These are phyloP conservation scores for Boletus pseudopeckii DNA, from an alignment of 768 basidiomycete genomes.

Conservation along the genomic window DNA sequence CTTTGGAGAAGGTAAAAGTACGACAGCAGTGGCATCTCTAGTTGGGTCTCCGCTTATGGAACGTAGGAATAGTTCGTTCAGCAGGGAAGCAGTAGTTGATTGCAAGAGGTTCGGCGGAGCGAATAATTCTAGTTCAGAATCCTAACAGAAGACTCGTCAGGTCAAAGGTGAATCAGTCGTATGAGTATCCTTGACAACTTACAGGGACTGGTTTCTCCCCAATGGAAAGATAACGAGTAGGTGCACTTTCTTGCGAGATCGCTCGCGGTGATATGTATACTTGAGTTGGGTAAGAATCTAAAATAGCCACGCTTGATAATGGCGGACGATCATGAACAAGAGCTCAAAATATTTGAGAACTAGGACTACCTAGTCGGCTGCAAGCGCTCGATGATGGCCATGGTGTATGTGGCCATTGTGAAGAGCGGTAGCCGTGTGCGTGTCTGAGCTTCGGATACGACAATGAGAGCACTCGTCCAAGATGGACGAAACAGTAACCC, in stretches of 20 bases:
- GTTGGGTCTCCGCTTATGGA: not conserved
- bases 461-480: conserved; percentile 44
- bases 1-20: conserved; percentile 50
- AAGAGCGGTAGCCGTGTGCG: conserved; percentile 44
- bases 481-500: conserved; percentile 48
- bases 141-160: conserved; percentile 24
- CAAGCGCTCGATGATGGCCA: conserved; percentile 39
- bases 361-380: conserved; percentile 44
- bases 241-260: conserved; percentile 40
- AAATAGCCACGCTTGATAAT: conserved; percentile 40
- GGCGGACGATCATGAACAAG: not conserved
- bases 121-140: conserved; percentile 37
- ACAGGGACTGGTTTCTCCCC: conserved; percentile 7
- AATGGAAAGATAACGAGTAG: conserved; percentile 51
- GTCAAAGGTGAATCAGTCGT: not conserved
- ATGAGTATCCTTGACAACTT: not conserved
- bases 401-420: conserved; percentile 49
- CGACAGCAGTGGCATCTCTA: conserved; percentile 12
- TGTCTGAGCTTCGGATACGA: conserved; percentile 52
- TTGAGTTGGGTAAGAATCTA: conserved; percentile 52
- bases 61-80: conserved; percentile 28
- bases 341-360: not conserved
- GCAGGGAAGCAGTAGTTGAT: conserved; percentile 51
- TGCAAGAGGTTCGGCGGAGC: conserved; percentile 56
- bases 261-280: conserved; percentile 42